phyloP scores from a whole-genome alignment of 1,284 basidiomycete species.

The Irpex lacteus region DNA sequence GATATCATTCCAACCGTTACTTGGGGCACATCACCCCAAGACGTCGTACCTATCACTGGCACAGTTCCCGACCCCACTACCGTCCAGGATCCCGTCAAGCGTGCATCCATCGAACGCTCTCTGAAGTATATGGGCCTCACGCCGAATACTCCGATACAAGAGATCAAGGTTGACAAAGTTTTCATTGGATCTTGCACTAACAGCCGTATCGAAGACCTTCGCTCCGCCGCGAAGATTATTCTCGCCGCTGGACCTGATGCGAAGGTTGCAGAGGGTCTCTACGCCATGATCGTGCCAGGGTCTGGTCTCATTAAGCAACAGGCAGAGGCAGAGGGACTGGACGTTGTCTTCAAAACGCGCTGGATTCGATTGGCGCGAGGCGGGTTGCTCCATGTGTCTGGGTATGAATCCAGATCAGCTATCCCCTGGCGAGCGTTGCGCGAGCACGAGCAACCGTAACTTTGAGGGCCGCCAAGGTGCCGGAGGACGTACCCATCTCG shows the following conservation, averaged over 20 bases:
- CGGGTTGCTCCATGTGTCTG: slow-evolving; percentile 97
- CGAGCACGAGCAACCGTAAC: slow-evolving; percentile 96
- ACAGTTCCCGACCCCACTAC: slow-evolving; percentile 78
- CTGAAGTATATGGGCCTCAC: slow-evolving; percentile 91
- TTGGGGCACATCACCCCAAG: slow-evolving; percentile 96
- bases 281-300: slow-evolving; percentile 95
- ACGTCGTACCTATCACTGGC: slow-evolving; percentile 87
- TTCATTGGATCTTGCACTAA: slow-evolving; percentile 99
- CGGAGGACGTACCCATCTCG: slow-evolving; percentile 89
- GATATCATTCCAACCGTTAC: slow-evolving; percentile 95
- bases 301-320: slow-evolving; percentile 95
- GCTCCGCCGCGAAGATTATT: slow-evolving; percentile 84
- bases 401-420: slow-evolving; percentile 98
- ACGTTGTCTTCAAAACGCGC: slow-evolving; percentile 91
- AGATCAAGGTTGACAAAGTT: slow-evolving; percentile 87
- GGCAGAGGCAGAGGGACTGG: slow-evolving; percentile 91
- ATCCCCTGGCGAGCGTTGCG: slow-evolving; percentile 87
- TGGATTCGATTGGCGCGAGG: slow-evolving; percentile 97
- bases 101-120: slow-evolving; percentile 76
- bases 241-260: slow-evolving; percentile 72
- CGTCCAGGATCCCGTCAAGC: slow-evolving; percentile 66
- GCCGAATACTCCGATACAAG: slow-evolving; percentile 82
- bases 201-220: slow-evolving; percentile 93
- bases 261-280: slow-evolving; percentile 77
- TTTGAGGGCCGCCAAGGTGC: slow-evolving; percentile 94